Evolutionary conservation across 345 rosid genomes (phyloP), one percentile per base, ranked within the genome.

Genomic region (Tarenaya hassleriana): DNA sequence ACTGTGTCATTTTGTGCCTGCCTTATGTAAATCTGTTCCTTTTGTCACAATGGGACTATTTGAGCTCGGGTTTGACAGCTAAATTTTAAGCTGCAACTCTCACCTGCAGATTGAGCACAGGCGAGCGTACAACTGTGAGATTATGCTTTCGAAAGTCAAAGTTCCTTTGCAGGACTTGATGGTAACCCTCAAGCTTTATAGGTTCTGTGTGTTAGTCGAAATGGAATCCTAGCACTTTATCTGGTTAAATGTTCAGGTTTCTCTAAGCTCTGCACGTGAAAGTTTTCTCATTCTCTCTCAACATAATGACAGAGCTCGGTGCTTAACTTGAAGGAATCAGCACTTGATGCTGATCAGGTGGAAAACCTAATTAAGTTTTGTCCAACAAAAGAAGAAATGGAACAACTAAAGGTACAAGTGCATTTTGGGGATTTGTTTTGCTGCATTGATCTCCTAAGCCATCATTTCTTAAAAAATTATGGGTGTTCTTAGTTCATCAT

Each of bases 61-160:
- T 55, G 15, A 31, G 35, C 20, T 24, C 6, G 16, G 34, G 41
- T 62, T 53, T 15, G 41, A n/a, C 42, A n/a, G 44, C 60, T 42
- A 18, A 54, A 49, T 57, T 16, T 24, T 19, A 35, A 52, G 37
- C 41, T 48, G 35, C 43, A 66, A 32, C 42, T 50, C 13, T 29
- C 10, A 41, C 47, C 41, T 61, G 70, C 76, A 91, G 98, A 76
- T 86, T 77, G 98, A 91, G 7, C 98, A 82, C 67, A 76, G 95
- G 56, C 84, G 96, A 43, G 96, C 98, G 47, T 91, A 91, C 69
- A 91, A 91, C 61, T 86, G 98, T 40, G 98, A 91, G 70, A 91
- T 91, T 56, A 86, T 91, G 98, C 96, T 91, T 73, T 86, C 98
- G 55, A 84, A 91, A 78, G 98, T 91, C 70, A 91, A 84, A 72